These are phyloP conservation scores for Hebeloma cylindrosporum DNA, from an alignment of 768 basidiomycete species.

Conservation along the genomic window DNA sequence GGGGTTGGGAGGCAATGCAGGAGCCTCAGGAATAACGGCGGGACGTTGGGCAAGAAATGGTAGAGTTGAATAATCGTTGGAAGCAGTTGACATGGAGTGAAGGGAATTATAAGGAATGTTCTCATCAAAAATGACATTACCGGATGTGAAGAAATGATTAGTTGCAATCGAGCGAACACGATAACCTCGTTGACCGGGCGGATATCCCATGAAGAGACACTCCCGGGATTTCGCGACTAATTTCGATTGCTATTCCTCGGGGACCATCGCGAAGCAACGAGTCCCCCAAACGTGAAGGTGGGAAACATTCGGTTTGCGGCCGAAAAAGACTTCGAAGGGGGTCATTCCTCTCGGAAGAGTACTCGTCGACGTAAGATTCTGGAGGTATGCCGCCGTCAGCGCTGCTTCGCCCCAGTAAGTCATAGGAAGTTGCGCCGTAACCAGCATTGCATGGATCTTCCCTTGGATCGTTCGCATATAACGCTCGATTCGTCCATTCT, in stretches of 20 bases:
- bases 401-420: constrained; percentile 18
- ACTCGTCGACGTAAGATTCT: background rate
- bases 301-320: background rate
- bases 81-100: background rate
- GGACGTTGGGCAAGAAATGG: background rate
- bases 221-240: constrained; percentile 11
- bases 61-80: constrained; percentile 8
- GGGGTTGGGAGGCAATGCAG: background rate
- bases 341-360: background rate
- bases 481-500: constrained; percentile 15
- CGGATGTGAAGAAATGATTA: constrained; percentile 13
- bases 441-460: constrained; percentile 1
- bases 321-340: constrained; percentile 5
- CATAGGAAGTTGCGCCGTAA: constrained; percentile 5
- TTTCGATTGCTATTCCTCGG: constrained; percentile 10
- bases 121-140: constrained; percentile 16
- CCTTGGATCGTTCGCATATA: constrained; percentile 11
- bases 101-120: constrained; percentile 12
- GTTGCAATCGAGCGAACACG: constrained; percentile 4
- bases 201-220: constrained; percentile 17
- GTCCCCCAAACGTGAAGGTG: constrained; percentile 9
- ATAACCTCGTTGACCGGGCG: constrained; percentile 8
- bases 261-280: constrained; percentile 7
- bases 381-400: constrained; percentile 2
- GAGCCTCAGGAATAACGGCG: background rate